Evolutionary conservation across 1,284 basidiomycete genomes (phyloP).

Genomic region (Ceratobasidium sp.): DNA sequence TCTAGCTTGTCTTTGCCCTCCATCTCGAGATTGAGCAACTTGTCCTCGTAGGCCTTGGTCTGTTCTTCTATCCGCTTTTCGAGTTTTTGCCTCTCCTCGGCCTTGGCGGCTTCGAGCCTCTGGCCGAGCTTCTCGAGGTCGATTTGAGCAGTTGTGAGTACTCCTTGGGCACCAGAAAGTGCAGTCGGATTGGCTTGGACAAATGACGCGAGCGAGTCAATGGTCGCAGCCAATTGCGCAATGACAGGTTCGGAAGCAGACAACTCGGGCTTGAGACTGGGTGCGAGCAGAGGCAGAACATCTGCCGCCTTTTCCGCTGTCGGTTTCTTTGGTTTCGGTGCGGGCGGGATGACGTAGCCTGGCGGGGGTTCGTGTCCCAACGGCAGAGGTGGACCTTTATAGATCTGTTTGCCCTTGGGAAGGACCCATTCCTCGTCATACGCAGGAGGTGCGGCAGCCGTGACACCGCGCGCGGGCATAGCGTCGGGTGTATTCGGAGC

Average conservation of each 20-base stretch:
- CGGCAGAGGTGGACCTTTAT: conserved; percentile 72
- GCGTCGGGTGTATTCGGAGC: conserved; percentile 42
- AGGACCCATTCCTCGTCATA: conserved; percentile 29
- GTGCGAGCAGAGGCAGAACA: conserved; percentile 80
- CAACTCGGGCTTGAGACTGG: conserved; percentile 73
- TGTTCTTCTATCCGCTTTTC: conserved; percentile 84
- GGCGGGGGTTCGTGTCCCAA: conserved; percentile 91
- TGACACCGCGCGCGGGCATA: conserved; percentile 23
- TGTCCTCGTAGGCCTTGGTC: conserved; percentile 81
- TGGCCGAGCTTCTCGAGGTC: conserved; percentile 85
- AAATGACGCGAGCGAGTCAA: conserved; percentile 90
- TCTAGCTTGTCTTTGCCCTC: conserved; percentile 84
- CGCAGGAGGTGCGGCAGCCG: conserved; percentile 39
- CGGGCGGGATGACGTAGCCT: conserved; percentile 71
- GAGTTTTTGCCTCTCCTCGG: conserved; percentile 78
- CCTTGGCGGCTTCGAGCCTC: conserved; percentile 82
- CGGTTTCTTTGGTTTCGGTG: conserved; percentile 50
- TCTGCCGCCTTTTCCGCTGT: conserved; percentile 46
- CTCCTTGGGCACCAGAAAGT: conserved; percentile 66
- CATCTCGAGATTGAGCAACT: conserved; percentile 85
- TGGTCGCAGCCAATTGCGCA: conserved; percentile 89
- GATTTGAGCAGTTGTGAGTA: conserved; percentile 77
- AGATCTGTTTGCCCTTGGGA: conserved; percentile 60
- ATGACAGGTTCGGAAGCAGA: conserved; percentile 84
- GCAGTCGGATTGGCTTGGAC: conserved; percentile 75